A percentile compares a stretch with the other conserved stretches of the same genome.
Conservation (phyloP, 2,329 filamentous ascomycete genomes). For the Diaporthe sp. region DNA sequence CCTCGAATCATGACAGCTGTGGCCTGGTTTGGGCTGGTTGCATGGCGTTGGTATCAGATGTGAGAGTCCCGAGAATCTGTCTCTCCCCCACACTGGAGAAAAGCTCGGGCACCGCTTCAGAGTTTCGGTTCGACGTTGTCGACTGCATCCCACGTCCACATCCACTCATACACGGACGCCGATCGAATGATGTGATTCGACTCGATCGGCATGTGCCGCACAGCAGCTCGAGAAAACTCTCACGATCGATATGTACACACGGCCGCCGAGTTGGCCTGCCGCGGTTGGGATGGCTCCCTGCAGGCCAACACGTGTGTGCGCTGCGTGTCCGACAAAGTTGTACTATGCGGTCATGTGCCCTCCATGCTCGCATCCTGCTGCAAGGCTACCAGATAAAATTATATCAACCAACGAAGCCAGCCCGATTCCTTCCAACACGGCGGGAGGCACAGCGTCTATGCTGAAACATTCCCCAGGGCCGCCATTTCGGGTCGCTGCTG, state of each 20-base stretch:
- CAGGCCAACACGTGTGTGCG: not conserved
- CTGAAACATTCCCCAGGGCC: slow-evolving; percentile 27
- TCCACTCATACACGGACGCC: slow-evolving; percentile 9
- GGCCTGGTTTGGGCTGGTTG: not conserved
- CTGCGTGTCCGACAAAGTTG: not conserved
- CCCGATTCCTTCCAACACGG: not conserved
- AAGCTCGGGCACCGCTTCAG: not conserved
- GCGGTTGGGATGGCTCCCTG: not conserved
- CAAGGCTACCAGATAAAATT: slow-evolving; percentile 4
- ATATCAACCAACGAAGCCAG: not conserved
- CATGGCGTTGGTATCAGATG: not conserved
- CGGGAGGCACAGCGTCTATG: slow-evolving; percentile 11
- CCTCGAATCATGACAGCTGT: slow-evolving; percentile 6
- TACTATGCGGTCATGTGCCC: not conserved
- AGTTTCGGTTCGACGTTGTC: not conserved
- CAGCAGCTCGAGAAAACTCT: not conserved
- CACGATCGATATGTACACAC: not conserved
- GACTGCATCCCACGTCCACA: not conserved
- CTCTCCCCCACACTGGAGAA: not conserved
- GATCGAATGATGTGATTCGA: slow-evolving; percentile 25
- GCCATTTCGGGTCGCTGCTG: slow-evolving; percentile 13
- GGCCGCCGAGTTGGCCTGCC: not conserved
- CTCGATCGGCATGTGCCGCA: not conserved
- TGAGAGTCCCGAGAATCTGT: not conserved
- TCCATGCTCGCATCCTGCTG: not conserved